phyloP scores from a whole-genome alignment of 129 eudicot species.

The Centaurea solstitialis region DNA sequence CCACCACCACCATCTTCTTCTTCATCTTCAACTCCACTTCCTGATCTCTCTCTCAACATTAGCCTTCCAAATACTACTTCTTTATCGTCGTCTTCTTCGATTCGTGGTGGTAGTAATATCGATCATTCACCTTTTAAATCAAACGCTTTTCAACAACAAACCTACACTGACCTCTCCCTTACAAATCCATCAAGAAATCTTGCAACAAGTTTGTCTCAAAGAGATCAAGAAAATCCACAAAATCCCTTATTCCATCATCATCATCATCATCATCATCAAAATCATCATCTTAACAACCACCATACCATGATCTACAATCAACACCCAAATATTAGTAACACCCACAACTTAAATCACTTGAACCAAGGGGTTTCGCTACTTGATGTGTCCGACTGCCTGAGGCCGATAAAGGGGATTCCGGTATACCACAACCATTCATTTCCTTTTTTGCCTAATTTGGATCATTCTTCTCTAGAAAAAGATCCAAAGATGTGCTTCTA shows the following conservation, averaged over 20 bases:
- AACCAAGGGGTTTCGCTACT: slow-evolving; percentile 55
- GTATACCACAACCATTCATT: slow-evolving; percentile 79
- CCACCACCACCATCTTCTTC: slow-evolving; percentile 35
- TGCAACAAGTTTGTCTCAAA: slow-evolving; percentile 27
- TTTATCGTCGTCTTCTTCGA: slow-evolving; percentile 17
- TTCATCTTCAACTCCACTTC: slow-evolving; percentile 55
- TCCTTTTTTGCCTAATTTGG: slow-evolving; percentile 60
- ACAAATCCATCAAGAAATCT: slow-evolving; percentile 34
- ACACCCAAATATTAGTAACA: slow-evolving; percentile 12
- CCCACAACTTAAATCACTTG: slow-evolving; percentile 31
- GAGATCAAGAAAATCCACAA: slow-evolving; percentile 34
- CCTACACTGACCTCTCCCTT: slow-evolving; percentile 50
- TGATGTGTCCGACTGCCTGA: slow-evolving; percentile 53
- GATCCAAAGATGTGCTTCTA: slow-evolving; percentile 69
- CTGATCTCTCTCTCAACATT: slow-evolving; percentile 93
- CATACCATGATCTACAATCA: slow-evolving; percentile 20
- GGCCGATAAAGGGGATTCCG: slow-evolving; percentile 89
- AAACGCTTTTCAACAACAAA: background rate
- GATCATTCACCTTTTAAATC: slow-evolving; percentile 20
- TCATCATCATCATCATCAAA: too few species aligned
- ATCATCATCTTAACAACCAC: too few species aligned
- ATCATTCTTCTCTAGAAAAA: slow-evolving; percentile 42
- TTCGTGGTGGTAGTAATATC: background rate
- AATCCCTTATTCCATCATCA: slow-evolving; percentile 32
- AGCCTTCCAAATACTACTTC: slow-evolving; percentile 59